Percentiles rank a stretch among this genome's conserved stretches.
Conservation (phyloP, 306 rosid genomes). For the Neltuma alba region DNA sequence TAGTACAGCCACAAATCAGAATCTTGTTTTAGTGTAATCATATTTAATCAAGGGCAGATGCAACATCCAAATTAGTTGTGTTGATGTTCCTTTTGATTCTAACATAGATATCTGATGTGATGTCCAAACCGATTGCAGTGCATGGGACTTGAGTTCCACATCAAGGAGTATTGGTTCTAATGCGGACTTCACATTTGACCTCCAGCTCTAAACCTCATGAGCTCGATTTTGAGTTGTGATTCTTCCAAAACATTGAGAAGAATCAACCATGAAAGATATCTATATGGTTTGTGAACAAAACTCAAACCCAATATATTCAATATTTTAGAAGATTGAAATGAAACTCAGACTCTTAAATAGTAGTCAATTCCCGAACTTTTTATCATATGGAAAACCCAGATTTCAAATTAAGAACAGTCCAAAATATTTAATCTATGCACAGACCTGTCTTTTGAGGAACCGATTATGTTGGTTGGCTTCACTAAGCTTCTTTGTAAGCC, state of each 20-base stretch:
- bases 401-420: slow-evolving; percentile 24
- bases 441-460: slow-evolving; percentile 91
- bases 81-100: not conserved
- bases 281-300: not conserved
- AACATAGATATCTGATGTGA: not conserved
- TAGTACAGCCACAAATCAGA: slow-evolving; percentile 1
- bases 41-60: slow-evolving; percentile 31
- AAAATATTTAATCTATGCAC: slow-evolving; percentile 23
- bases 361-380: slow-evolving; percentile 10
- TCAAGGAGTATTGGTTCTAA: not conserved
- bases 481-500: slow-evolving; percentile 76
- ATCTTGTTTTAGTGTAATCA: slow-evolving; percentile 8
- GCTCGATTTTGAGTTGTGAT: not conserved
- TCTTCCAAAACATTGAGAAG: not conserved
- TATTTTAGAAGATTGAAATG: slow-evolving; percentile 21
- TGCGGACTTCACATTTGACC: not conserved
- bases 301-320: slow-evolving; percentile 15
- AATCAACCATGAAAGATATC: not conserved
- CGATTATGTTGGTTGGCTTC: slow-evolving; percentile 95
- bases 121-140: not conserved
- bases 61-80: slow-evolving; percentile 10
- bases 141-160: not conserved
- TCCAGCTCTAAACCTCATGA: not conserved
- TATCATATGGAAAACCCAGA: slow-evolving; percentile 4
- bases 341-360: not conserved